Evolutionary conservation across 345 rosid species (phyloP).

Genomic region (Citrus inodora): DNA sequence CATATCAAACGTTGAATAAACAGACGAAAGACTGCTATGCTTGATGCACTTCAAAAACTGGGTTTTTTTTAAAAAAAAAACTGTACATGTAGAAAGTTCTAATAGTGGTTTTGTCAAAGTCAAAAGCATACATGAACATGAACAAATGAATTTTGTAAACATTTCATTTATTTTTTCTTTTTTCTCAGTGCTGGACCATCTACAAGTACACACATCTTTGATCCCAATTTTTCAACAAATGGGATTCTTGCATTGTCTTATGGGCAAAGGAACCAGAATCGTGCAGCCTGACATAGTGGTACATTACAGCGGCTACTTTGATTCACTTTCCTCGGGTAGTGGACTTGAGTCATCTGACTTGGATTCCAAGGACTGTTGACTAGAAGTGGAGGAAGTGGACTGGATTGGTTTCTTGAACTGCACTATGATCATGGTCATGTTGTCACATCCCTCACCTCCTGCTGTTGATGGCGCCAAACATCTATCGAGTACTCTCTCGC

Average conservation of each 20-base stretch:
- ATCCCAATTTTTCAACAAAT: neutral
- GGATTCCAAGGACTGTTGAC: slow-evolving; percentile 37
- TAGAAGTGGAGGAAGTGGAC: slow-evolving; percentile 18
- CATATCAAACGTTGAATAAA: neutral
- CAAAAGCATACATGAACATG: slow-evolving; percentile 1
- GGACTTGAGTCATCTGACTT: slow-evolving; percentile 20
- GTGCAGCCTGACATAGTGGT: neutral
- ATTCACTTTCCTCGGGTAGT: slow-evolving; percentile 24
- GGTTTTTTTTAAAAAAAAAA: neutral
- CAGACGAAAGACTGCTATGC: neutral
- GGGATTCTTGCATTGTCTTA: slow-evolving; percentile 7
- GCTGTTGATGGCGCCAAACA: slow-evolving; percentile 87
- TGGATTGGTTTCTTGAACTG: slow-evolving; percentile 71
- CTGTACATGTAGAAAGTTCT: slow-evolving; percentile 25
- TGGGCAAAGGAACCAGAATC: neutral
- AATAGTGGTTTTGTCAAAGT: neutral
- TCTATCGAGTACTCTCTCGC: slow-evolving; percentile 77
- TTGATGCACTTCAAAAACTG: neutral
- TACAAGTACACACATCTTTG: slow-evolving; percentile 13
- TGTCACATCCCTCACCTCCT: slow-evolving; percentile 93
- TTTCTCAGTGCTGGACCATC: slow-evolving; percentile 2
- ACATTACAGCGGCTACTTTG: slow-evolving; percentile 4
- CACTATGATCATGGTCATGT: slow-evolving; percentile 97
- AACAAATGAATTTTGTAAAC: slow-evolving; percentile 6
- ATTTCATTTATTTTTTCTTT: neutral